Evolutionary conservation across 192 early-diverging fungal genomes (phyloP), one percentile per base, ranked within the genome.

Genomic region (Gaertneriomyces sp.): DNA sequence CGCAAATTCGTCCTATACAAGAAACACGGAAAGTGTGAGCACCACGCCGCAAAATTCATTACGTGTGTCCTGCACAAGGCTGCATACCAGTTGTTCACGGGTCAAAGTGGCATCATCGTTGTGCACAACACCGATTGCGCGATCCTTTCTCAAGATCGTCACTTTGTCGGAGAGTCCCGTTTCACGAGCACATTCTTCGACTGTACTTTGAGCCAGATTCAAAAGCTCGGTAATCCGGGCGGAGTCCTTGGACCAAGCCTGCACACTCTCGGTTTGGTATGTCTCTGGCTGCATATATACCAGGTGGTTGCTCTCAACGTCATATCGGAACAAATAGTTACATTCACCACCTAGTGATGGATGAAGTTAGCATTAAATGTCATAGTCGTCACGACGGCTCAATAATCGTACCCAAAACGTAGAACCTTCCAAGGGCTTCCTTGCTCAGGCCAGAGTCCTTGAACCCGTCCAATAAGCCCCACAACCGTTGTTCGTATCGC

Each of bases 321-420:
- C 71, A 71, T 88, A 92, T 43, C 82, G 84, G 74, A 93, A 93
- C 51, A 96, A 76, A 60, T 88, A 96, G 76, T 96, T 96, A 80
- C 92, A 92, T 76, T 95, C 92, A 68, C 92, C 91, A 59, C 88
- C 89, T 59, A 33, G 12, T 10, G 39, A 25, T 5, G 42, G 11
- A 25, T 45, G 44, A 42, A 12, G 59, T 14, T n/a, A 14, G 38
- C 52, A 11, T 39, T 10, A 14, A 38, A 10, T 12, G 49, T 53
- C 41, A 45, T 14, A 52, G 42, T 16, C 14, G 12, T 11, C 4
- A 4, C 14, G 41, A 16, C 16, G 40, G 6, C 25, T 42, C 0
- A 5, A 20, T 6, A 20, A 6, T 46, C 66, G 49, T 20, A 75
- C 85, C 86, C 14, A 96, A 72, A 42, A 96, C 88, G 64, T 84